phyloP scores from a whole-genome alignment of 306 rosid genomes.

The Pyrus pyrifolia region DNA sequence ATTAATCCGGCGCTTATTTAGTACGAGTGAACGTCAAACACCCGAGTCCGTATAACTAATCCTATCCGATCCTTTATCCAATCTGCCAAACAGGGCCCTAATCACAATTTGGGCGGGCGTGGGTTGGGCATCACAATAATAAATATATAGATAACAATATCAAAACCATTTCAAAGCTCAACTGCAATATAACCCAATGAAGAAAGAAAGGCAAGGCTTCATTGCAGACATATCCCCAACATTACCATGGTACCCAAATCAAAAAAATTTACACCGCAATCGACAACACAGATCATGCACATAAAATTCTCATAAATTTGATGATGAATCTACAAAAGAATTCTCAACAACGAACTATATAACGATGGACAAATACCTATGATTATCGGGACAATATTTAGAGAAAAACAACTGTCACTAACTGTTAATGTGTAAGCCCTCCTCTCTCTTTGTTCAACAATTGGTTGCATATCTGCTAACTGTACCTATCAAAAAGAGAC shows the following conservation, averaged over 20 bases:
- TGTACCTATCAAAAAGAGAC: slow-evolving; percentile 42
- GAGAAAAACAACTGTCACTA: slow-evolving; percentile 28
- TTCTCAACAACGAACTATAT: slow-evolving; percentile 17
- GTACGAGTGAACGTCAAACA: too few relatives aligned
- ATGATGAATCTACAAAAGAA: slow-evolving; percentile 26
- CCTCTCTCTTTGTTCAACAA: slow-evolving; percentile 39
- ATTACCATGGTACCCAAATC: not conserved
- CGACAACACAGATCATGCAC: not conserved
- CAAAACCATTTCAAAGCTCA: not conserved
- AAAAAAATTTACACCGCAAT: not conserved
- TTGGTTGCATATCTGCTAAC: slow-evolving; percentile 34
- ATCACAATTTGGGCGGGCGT: too few relatives aligned
- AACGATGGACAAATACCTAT: slow-evolving; percentile 27
- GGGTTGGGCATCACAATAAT: too few relatives aligned
- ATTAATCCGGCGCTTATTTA: too few relatives aligned
- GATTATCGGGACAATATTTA: slow-evolving; percentile 16
- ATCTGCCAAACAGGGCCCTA: too few relatives aligned
- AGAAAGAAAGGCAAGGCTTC: not conserved
- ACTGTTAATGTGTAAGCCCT: slow-evolving; percentile 26
- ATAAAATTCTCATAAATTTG: not conserved
- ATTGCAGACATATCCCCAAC: not conserved
- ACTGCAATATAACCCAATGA: not conserved
- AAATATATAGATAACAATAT: too few relatives aligned
- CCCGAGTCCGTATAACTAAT: too few relatives aligned
- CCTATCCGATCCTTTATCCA: too few relatives aligned